Percentiles rank a stretch among this genome's conserved stretches.
Conservation (phyloP, 371 early-diverging fungal species). For the Mortierella sp. region DNA sequence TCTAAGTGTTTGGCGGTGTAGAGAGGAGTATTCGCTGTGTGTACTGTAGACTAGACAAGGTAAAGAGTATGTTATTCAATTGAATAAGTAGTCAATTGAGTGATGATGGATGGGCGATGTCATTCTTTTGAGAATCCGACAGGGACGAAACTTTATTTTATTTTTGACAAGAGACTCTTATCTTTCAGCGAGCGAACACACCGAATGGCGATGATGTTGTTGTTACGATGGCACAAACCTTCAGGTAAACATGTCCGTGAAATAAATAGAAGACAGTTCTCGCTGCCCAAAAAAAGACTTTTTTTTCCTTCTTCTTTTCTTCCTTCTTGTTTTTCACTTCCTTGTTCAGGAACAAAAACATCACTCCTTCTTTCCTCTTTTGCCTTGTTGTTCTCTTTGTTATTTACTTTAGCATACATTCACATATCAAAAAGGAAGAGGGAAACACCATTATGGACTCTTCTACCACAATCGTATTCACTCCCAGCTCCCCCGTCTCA, state of each 20-base stretch:
- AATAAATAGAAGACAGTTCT: conserved; percentile 1
- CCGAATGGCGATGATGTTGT: neutral
- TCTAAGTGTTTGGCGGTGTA: too few species aligned
- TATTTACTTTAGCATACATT: neutral
- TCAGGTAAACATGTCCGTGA: neutral
- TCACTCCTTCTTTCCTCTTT: neutral
- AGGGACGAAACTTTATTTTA: conserved; percentile 11
- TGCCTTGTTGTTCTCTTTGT: neutral
- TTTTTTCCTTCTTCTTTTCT: neutral
- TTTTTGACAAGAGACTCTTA: conserved; percentile 13
- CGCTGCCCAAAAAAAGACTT: neutral
- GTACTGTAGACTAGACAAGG: too few species aligned
- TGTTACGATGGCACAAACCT: neutral
- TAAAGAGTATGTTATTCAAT: too few species aligned
- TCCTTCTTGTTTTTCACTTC: neutral
- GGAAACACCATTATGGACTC: neutral
- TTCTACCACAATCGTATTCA: neutral
- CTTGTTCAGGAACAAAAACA: conserved; percentile 8
- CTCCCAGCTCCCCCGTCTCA: neutral
- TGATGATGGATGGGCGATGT: neutral
- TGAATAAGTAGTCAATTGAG: neutral
- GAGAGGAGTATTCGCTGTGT: neutral
- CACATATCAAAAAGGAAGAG: neutral
- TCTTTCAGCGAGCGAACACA: too few species aligned
- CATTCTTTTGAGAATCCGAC: neutral